phyloP scores from a whole-genome alignment of 2,329 filamentous ascomycete genomes.

The Alternaria arborescens region DNA sequence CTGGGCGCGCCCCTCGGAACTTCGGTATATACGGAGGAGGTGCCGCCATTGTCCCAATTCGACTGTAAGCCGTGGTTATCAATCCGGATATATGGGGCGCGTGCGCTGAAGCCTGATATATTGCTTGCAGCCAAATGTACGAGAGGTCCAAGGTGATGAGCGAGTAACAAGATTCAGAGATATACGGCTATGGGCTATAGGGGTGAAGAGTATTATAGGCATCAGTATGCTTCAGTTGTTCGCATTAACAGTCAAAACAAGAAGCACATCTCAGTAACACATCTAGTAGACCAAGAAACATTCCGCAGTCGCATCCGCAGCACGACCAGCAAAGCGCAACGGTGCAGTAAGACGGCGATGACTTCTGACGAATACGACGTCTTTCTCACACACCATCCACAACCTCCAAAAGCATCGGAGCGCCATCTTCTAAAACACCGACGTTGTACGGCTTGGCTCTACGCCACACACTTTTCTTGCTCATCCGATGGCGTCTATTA shows the following conservation, averaged over 20 bases:
- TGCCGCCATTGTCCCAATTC: slow-evolving; percentile 10
- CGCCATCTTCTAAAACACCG: slow-evolving; percentile 11
- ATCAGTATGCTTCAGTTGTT: neutral
- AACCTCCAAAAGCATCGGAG: slow-evolving; percentile 15
- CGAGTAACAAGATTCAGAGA: neutral
- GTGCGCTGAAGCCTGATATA: slow-evolving; percentile 13
- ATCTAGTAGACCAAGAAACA: slow-evolving; percentile 7
- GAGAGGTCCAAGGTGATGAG: slow-evolving; percentile 10
- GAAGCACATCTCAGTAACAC: slow-evolving; percentile 7
- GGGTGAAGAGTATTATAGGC: slow-evolving; percentile 6
- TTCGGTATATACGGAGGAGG: slow-evolving; percentile 8
- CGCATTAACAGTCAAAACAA: slow-evolving; percentile 2
- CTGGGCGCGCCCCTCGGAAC: slow-evolving; percentile 7
- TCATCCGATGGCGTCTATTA: slow-evolving; percentile 9
- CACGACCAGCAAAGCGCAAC: slow-evolving; percentile 9
- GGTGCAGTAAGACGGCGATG: slow-evolving; percentile 14
- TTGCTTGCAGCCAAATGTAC: slow-evolving; percentile 12
- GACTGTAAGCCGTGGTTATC: slow-evolving; percentile 8
- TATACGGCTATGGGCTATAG: slow-evolving; percentile 2
- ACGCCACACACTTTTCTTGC: slow-evolving; percentile 8
- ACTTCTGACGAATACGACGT: slow-evolving; percentile 10
- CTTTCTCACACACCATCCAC: slow-evolving; percentile 14
- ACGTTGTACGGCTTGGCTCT: slow-evolving; percentile 14
- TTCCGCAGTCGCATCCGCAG: slow-evolving; percentile 14
- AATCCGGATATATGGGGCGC: slow-evolving; percentile 6